Evolutionary conservation across 2,329 filamentous ascomycete genomes (phyloP).

Genomic region (Colletotrichum abscissum): DNA sequence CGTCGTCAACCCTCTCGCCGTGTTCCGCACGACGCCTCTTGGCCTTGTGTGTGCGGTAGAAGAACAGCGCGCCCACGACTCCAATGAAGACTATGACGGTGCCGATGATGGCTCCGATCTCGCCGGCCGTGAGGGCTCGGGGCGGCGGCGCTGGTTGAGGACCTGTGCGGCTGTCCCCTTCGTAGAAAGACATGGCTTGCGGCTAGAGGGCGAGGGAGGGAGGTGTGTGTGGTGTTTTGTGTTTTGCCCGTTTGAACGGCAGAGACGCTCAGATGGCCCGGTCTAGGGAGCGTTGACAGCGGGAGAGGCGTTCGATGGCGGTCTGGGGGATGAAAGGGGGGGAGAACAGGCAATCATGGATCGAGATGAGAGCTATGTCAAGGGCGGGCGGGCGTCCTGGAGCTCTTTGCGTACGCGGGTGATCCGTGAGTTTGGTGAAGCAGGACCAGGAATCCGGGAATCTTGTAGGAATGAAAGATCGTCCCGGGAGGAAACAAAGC

Average conservation of each 20-base stretch:
- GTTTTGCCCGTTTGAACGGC: neutral
- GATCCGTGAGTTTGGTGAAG: neutral
- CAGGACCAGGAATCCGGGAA: neutral
- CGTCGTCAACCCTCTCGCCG: neutral
- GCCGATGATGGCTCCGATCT: slow-evolving; percentile 43
- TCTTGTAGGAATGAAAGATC: neutral
- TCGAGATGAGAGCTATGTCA: neutral
- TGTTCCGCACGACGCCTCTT: slow-evolving; percentile 16
- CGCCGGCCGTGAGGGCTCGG: slow-evolving; percentile 39
- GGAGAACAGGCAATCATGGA: neutral
- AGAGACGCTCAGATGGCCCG: neutral
- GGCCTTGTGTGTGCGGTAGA: slow-evolving; percentile 35
- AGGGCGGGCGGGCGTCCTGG: neutral
- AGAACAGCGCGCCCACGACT: slow-evolving; percentile 39
- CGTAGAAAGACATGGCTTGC: slow-evolving; percentile 33
- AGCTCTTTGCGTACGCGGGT: neutral
- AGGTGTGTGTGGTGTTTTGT: neutral
- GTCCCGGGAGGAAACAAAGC: neutral
- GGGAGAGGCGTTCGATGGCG: slow-evolving; percentile 1
- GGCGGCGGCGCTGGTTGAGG: slow-evolving; percentile 27
- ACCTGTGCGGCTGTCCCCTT: slow-evolving; percentile 31
- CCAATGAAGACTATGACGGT: slow-evolving; percentile 39
- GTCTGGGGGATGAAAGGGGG: neutral
- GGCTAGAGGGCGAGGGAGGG: neutral
- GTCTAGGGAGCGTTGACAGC: neutral